These are phyloP conservation scores for Geranium rotundifolium DNA, from an alignment of 345 rosid species.

Conservation along the genomic window DNA sequence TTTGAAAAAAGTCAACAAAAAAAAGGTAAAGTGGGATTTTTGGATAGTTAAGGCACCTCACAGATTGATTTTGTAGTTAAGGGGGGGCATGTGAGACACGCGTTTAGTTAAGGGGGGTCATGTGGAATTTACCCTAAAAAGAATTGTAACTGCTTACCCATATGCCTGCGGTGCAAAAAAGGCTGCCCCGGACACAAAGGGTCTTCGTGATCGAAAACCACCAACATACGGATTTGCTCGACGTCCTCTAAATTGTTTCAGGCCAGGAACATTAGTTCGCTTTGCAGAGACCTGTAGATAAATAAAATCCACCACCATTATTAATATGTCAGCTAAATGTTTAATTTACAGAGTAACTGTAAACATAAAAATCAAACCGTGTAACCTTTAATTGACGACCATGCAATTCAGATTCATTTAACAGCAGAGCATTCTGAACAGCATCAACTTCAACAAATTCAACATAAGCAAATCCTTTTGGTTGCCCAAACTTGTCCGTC, in stretches of 20 bases:
- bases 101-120: no score
- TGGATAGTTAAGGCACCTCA: no score
- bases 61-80: no score
- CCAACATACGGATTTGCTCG: constrained; percentile 36
- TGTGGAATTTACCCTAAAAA: no score
- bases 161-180: constrained; percentile 43
- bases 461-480: constrained; percentile 97
- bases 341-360: background rate
- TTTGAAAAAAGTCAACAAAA: no score
- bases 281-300: constrained; percentile 83
- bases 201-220: constrained; percentile 73
- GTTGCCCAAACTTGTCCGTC: constrained; percentile 98
- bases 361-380: background rate
- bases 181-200: constrained; percentile 59
- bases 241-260: constrained; percentile 93
- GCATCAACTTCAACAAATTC: constrained; percentile 95
- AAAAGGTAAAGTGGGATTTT: no score
- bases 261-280: constrained; percentile 90
- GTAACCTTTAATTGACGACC: constrained; percentile 93
- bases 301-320: constrained; percentile 4
- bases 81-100: no score
- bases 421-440: constrained; percentile 75
- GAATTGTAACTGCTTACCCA: constrained; percentile 43
- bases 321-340: background rate
- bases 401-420: constrained; percentile 91